Percentiles rank a stretch among this genome's conserved stretches.
These are phyloP conservation scores for Fusarium phyllophilum DNA, from an alignment of 2,329 filamentous ascomycete genomes.

Conservation along the genomic window DNA sequence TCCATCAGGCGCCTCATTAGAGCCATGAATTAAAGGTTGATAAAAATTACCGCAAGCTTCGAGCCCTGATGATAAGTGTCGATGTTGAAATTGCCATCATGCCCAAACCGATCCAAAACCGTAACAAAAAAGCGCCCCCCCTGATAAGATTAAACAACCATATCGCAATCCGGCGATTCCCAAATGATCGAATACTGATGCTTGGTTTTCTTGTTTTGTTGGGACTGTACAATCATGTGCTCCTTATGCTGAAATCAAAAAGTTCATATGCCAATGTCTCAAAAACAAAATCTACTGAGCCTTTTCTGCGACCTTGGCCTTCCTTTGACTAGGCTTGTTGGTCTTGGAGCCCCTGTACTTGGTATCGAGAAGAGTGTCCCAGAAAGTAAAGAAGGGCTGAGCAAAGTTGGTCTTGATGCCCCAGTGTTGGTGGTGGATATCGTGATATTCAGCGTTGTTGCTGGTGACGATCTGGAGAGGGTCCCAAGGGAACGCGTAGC, in stretches of 20 bases:
- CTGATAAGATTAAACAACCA: conserved; percentile 14
- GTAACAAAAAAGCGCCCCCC: conserved; percentile 25
- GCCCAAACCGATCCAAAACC: conserved; percentile 30
- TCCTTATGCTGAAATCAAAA: conserved; percentile 36
- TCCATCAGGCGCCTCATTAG: conserved; percentile 38
- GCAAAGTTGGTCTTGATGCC: conserved; percentile 97
- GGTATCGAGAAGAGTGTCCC: conserved; percentile 85
- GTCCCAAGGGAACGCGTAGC: conserved; percentile 95
- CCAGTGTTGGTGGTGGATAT: conserved; percentile 99
- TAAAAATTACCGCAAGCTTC: conserved; percentile 39
- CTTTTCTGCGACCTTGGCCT: conserved; percentile 25
- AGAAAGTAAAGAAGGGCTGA: conserved; percentile 95
- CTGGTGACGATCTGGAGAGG: conserved; percentile 90
- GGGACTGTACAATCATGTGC: conserved; percentile 30
- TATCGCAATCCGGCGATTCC: conserved; percentile 36
- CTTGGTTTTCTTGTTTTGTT: conserved; percentile 23
- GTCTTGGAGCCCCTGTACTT: conserved; percentile 77
- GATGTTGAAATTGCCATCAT: conserved; percentile 33
- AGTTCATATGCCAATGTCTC: conserved; percentile 36
- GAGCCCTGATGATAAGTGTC: conserved; percentile 35
- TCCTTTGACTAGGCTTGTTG: conserved; percentile 51
- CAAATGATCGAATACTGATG: conserved; percentile 6
- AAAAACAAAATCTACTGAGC: conserved; percentile 17
- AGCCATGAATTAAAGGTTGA: conserved; percentile 38
- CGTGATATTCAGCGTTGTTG: conserved; percentile 97